Base-by-base conservation (phyloP, 106 monocot genomes). In the Cymbidium sinense region DNA sequence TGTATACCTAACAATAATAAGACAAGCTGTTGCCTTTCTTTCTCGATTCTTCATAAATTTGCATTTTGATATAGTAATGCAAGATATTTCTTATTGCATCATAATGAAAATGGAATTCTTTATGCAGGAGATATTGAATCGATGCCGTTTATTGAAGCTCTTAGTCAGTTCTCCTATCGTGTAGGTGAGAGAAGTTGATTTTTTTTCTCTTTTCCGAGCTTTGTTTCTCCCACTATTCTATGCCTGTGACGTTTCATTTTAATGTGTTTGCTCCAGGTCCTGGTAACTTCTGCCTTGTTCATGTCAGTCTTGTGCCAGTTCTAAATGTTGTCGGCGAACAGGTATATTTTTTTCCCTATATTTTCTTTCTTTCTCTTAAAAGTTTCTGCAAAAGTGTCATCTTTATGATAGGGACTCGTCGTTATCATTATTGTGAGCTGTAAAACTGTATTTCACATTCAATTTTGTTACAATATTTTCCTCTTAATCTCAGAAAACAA, bases 51-150 rank as follows among this genome's bases (percentile, higher is more conserved):
- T 51, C 9, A 28, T 41, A 50, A 21, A 21, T 30, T 70, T 28
- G 71, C 33, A 47, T 58, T 58, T 74, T 73, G 39, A 72, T 25
- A 28, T 80, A 77, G 34, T 73, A 54, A 28, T 77, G 21, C 34
- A 83, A 73, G 75, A 39, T 73, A 41, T 15, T 61, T 18, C 55
- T 69, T 43, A 70, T 79, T 77, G 73, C 51, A 44, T 21, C 64
- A 74, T 23, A 64, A 78, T 81, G 50, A 50, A 47, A 62, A 74
- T 86, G 71, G 29, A 75, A 64, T 86, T 85, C 20, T 83, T 78
- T 67, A 81, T 89, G 74, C 88, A 96, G 96, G 96, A 77, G 96
- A 96, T 83, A 96, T 96, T 82, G 96, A 96, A 76, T 96, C 96
- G 2, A 96, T 93, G 96, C 93, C 93, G 34, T 96, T 90, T 83